phyloP scores from a whole-genome alignment of 805 yeast species.

The Cyberlindnera lachancei region DNA sequence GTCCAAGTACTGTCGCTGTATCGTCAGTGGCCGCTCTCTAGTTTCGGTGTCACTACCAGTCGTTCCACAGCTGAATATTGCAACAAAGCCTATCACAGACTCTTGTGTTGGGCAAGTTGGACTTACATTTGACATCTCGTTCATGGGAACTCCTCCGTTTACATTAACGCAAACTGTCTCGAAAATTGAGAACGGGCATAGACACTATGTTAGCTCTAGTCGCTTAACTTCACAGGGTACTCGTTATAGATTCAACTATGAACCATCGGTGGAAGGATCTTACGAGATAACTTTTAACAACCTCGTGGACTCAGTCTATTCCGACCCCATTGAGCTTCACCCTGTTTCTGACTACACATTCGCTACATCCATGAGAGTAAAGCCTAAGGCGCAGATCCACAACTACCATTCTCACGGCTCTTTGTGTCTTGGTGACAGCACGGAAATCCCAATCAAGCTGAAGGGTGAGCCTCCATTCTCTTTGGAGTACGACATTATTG shows the following conservation, averaged over 20 bases:
- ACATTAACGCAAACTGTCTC: constrained; percentile 55
- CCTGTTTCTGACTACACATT: constrained; percentile 43
- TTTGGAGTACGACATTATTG: constrained; percentile 60
- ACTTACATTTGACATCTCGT: constrained; percentile 57
- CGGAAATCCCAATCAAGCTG: constrained; percentile 47
- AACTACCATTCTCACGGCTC: constrained; percentile 10
- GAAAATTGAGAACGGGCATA: constrained; percentile 34
- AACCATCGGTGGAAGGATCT: constrained; percentile 75
- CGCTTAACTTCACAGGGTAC: constrained; percentile 32
- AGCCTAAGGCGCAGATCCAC: constrained; percentile 43
- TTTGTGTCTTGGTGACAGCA: constrained; percentile 41
- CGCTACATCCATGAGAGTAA: constrained; percentile 63
- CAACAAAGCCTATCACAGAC: constrained; percentile 54
- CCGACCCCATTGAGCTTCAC: constrained; percentile 28
- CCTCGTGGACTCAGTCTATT: constrained; percentile 58
- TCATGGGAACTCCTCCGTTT: constrained; percentile 81
- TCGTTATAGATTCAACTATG: constrained; percentile 54
- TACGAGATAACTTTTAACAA: constrained; percentile 66
- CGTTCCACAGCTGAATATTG: constrained; percentile 39
- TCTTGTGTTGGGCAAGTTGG: constrained; percentile 93
- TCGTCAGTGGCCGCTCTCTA: constrained; percentile 45
- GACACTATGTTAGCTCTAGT: constrained; percentile 29
- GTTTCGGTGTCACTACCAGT: constrained; percentile 53
- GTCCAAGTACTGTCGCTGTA: constrained; percentile 63
- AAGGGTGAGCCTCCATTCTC: constrained; percentile 78